Percentiles rank a stretch among this genome's conserved stretches.
Evolutionary conservation across 257 asterid species (phyloP).

Genomic region (Plantago major): DNA sequence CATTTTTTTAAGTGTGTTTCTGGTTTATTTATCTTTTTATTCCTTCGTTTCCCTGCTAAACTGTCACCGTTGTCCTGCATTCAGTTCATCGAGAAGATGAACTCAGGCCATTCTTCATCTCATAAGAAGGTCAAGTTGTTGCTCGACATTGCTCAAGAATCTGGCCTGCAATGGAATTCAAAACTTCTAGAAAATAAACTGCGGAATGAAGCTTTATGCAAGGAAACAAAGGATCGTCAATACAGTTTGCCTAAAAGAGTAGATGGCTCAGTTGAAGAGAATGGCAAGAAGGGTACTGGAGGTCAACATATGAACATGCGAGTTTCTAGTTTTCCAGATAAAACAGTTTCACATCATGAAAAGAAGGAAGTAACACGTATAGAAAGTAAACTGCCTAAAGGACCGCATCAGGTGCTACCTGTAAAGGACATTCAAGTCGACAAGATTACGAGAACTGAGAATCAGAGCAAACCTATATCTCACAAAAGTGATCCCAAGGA

Average conservation of each 20-base stretch:
- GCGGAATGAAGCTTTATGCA: slow-evolving; percentile 29
- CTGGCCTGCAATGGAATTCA: slow-evolving; percentile 53
- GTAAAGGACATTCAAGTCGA: slow-evolving; percentile 40
- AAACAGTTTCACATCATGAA: slow-evolving; percentile 8
- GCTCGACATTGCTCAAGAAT: slow-evolving; percentile 66
- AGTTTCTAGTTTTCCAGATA: slow-evolving; percentile 15
- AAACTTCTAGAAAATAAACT: slow-evolving; percentile 60
- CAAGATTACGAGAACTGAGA: slow-evolving; percentile 7
- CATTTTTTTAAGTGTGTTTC: background rate
- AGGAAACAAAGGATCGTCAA: slow-evolving; percentile 10
- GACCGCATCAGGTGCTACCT: slow-evolving; percentile 6
- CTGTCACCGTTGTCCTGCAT: slow-evolving; percentile 1
- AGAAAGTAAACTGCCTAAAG: slow-evolving; percentile 3
- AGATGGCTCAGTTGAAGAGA: slow-evolving; percentile 19
- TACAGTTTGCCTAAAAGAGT: too few relatives aligned
- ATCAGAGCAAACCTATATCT: slow-evolving; percentile 17
- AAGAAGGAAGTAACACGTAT: slow-evolving; percentile 16
- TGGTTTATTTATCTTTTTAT: background rate
- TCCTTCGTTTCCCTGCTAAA: background rate
- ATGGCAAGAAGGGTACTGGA: slow-evolving; percentile 4
- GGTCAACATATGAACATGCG: slow-evolving; percentile 7
- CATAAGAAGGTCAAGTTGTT: slow-evolving; percentile 61
- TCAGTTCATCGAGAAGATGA: slow-evolving; percentile 63
- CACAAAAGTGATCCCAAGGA: slow-evolving; percentile 17
- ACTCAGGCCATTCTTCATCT: slow-evolving; percentile 37